A percentile compares a stretch with the other conserved stretches of the same genome.
Evolutionary conservation across 139 green algal species (phyloP).

Genomic region (Chlamydomonas eustigma): DNA sequence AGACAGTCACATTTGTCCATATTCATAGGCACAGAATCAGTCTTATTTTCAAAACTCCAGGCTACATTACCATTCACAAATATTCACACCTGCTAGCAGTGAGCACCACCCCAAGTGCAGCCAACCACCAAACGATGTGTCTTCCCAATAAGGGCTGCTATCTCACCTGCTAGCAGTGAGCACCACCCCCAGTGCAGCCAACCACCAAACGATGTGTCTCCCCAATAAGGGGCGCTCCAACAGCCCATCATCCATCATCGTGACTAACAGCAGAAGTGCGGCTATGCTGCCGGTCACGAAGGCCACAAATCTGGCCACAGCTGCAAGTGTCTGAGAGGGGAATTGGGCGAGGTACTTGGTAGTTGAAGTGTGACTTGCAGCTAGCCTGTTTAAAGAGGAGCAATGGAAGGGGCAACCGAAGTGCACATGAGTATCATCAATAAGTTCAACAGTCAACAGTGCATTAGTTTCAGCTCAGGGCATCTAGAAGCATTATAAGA

Average conservation of each 20-base stretch:
- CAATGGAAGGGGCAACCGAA: neutral
- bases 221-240: constrained; percentile 74
- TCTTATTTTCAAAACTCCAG: too few relatives aligned
- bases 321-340: constrained; percentile 61
- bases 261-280: constrained; percentile 70
- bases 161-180: constrained; percentile 48
- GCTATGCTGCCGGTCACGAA: constrained; percentile 74
- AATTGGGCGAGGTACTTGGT: constrained; percentile 89
- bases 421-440: too few relatives aligned
- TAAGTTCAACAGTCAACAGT: too few relatives aligned
- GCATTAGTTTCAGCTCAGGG: too few relatives aligned
- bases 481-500: too few relatives aligned
- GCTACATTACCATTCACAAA: too few relatives aligned
- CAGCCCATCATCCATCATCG: constrained; percentile 70
- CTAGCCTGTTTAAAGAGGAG: constrained; percentile 62
- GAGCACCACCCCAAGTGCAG: constrained; percentile 68
- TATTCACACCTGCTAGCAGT: too few relatives aligned
- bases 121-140: constrained; percentile 79
- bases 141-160: constrained; percentile 57
- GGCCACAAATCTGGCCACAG: constrained; percentile 40
- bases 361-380: constrained; percentile 67
- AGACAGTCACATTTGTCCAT: too few relatives aligned
- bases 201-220: constrained; percentile 76
- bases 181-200: constrained; percentile 68
- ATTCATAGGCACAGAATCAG: too few relatives aligned